A percentile compares a stretch with the other conserved stretches of the same genome.
phyloP scores from a whole-genome alignment of 495 filamentous ascomycete species.

The Lophiostoma macrostomum region DNA sequence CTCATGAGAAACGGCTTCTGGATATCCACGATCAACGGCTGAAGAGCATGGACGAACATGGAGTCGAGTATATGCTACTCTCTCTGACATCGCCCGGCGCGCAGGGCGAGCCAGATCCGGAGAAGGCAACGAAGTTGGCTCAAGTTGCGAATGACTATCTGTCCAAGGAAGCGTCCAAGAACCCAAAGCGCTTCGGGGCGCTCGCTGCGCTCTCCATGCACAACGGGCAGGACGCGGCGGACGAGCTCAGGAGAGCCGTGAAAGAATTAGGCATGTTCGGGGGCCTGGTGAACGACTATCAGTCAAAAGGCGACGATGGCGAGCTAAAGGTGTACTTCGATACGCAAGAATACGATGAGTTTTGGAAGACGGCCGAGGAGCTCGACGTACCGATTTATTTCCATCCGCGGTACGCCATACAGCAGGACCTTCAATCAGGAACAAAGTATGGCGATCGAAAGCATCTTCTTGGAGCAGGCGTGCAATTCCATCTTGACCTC shows the following conservation, averaged over 20 bases:
- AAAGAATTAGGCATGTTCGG: slow-evolving; percentile 33
- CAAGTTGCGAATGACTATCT: slow-evolving; percentile 34
- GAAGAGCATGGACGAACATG: slow-evolving; percentile 29
- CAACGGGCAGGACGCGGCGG: slow-evolving; percentile 24
- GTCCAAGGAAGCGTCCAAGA: slow-evolving; percentile 19
- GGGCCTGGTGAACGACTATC: slow-evolving; percentile 29
- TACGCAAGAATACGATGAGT: slow-evolving; percentile 20
- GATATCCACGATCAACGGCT: slow-evolving; percentile 30
- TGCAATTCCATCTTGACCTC: slow-evolving; percentile 29
- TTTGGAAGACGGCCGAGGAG: slow-evolving; percentile 33
- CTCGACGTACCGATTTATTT: slow-evolving; percentile 36
- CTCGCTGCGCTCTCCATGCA: slow-evolving; percentile 30
- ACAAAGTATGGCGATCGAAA: slow-evolving; percentile 26
- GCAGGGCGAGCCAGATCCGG: slow-evolving; percentile 28
- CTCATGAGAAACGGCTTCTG: slow-evolving; percentile 26
- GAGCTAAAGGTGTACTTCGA: slow-evolving; percentile 28
- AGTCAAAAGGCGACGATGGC: slow-evolving; percentile 18
- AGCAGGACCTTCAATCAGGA: slow-evolving; percentile 16
- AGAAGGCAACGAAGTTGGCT: slow-evolving; percentile 24
- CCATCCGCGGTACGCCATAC: slow-evolving; percentile 27
- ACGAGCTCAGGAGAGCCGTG: slow-evolving; percentile 26
- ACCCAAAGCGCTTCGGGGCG: slow-evolving; percentile 26
- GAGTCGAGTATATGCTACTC: slow-evolving; percentile 30
- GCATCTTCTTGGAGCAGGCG: slow-evolving; percentile 19
- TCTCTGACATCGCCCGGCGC: slow-evolving; percentile 27